Conservation (phyloP, 345 rosid genomes). For the Syzygium grande region DNA sequence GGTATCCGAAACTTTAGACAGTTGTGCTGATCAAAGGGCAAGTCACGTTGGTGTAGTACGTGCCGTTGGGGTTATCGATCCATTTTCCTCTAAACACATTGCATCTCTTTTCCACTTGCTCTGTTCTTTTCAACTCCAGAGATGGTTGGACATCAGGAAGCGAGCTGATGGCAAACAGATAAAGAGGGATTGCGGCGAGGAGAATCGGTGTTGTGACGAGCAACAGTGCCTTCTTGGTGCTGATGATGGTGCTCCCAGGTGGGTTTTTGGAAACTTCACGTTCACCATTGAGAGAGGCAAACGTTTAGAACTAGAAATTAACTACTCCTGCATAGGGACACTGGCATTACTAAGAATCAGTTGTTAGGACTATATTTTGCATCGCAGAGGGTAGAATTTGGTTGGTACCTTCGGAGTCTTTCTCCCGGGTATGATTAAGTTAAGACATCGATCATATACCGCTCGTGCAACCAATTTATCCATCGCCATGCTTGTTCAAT, state of each 20-base stretch:
- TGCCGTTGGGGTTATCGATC: slow-evolving; percentile 14
- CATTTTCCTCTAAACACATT: slow-evolving; percentile 26
- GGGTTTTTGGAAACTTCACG: not conserved
- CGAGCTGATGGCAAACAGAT: not conserved
- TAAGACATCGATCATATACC: not conserved
- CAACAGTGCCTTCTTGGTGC: not conserved
- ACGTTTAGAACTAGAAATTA: not conserved
- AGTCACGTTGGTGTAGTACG: slow-evolving; percentile 23
- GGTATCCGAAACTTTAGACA: slow-evolving; percentile 39
- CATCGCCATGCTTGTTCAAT: not conserved
- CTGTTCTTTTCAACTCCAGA: not conserved
- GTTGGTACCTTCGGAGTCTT: not conserved
- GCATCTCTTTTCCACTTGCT: slow-evolving; percentile 4
- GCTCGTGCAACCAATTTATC: not conserved
- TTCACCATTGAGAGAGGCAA: not conserved
- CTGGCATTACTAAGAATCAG: not conserved
- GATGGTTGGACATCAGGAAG: not conserved
- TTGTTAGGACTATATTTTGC: not conserved
- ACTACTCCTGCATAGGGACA: not conserved
- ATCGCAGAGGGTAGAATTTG: not conserved
- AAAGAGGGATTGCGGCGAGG: slow-evolving; percentile 3
- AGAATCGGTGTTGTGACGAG: not conserved
- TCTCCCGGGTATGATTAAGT: not conserved
- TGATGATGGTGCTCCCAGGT: not conserved
- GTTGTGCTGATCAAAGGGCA: slow-evolving; percentile 31